Evolutionary conservation across 2,329 filamentous ascomycete species (phyloP).

Genomic region (Bipolaris gigantea): DNA sequence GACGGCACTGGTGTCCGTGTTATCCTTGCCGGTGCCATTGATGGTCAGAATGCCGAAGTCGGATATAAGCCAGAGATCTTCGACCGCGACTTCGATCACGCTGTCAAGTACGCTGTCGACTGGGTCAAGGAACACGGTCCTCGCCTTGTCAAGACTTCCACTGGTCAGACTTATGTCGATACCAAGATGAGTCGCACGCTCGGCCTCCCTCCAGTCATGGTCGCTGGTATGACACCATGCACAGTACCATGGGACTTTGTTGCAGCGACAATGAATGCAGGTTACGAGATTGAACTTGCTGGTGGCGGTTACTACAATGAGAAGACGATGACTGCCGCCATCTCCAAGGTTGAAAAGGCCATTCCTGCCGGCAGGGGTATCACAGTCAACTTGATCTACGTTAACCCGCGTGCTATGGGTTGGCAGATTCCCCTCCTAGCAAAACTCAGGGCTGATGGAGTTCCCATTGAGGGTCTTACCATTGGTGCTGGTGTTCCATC

Average conservation of each 20-base stretch:
- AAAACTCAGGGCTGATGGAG: slow-evolving; percentile 51
- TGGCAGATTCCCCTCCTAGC: slow-evolving; percentile 58
- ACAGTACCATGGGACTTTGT: slow-evolving; percentile 56
- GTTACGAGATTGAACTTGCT: slow-evolving; percentile 54
- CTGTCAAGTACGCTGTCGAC: slow-evolving; percentile 91
- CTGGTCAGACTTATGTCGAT: slow-evolving; percentile 87
- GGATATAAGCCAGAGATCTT: slow-evolving; percentile 98
- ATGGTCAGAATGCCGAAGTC: slow-evolving; percentile 85
- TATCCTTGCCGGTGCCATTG: slow-evolving; percentile 90
- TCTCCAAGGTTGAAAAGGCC: slow-evolving; percentile 49
- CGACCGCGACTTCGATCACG: slow-evolving; percentile 91
- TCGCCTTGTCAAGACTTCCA: slow-evolving; percentile 85
- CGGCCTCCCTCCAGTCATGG: slow-evolving; percentile 52
- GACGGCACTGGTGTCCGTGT: slow-evolving; percentile 97
- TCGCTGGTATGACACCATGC: slow-evolving; percentile 54
- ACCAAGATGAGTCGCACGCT: slow-evolving; percentile 67
- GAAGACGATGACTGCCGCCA: slow-evolving; percentile 50
- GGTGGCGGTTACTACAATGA: slow-evolving; percentile 56
- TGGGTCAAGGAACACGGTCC: slow-evolving; percentile 98
- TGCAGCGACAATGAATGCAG: slow-evolving; percentile 57
- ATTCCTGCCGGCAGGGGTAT: slow-evolving; percentile 55
- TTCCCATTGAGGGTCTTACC: slow-evolving; percentile 53
- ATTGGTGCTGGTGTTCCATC: slow-evolving; percentile 55
- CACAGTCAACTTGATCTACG: slow-evolving; percentile 58
- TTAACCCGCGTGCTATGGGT: slow-evolving; percentile 54